Percentiles rank a stretch among this genome's conserved stretches.
These are phyloP conservation scores for Quercus engelmannii DNA, from an alignment of 306 rosid species.

Conservation along the genomic window DNA sequence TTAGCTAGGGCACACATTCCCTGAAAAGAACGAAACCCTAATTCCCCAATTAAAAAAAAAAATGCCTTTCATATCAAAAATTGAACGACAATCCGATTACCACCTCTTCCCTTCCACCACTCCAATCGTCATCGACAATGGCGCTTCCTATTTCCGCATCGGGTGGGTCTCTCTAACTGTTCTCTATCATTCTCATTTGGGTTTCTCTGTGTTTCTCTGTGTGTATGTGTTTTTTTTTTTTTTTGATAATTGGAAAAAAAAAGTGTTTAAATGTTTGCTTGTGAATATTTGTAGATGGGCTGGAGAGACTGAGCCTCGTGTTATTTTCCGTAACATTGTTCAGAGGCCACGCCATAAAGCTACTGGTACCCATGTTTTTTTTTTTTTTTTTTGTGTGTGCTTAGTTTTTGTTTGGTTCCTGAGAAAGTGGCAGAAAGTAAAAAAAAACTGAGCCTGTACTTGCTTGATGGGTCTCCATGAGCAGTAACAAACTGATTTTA, in stretches of 20 bases:
- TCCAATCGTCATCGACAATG: constrained; percentile 86
- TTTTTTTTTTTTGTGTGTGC: background rate
- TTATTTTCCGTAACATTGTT: constrained; percentile 95
- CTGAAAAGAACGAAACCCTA: background rate
- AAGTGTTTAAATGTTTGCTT: background rate
- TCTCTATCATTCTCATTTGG: background rate
- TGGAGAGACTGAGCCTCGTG: constrained; percentile 90
- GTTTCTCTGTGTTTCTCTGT: background rate
- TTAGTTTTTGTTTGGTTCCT: background rate
- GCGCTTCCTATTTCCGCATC: constrained; percentile 81
- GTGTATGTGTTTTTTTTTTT: no score
- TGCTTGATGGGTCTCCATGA: background rate
- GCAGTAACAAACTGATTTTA: no score
- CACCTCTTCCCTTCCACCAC: constrained; percentile 44
- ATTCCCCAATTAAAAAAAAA: background rate
- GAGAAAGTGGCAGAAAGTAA: background rate
- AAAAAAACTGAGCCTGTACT: background rate
- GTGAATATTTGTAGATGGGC: constrained; percentile 71
- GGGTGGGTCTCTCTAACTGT: constrained; percentile 38
- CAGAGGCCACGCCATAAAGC: constrained; percentile 96
- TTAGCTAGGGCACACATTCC: constrained; percentile 1
- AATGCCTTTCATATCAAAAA: constrained; percentile 66
- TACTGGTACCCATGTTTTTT: constrained; percentile 45
- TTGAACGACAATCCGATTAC: constrained; percentile 66
- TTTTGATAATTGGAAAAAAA: no score